These are phyloP conservation scores for Lachancea nothofagi DNA, from an alignment of 805 yeast species.

Conservation along the genomic window DNA sequence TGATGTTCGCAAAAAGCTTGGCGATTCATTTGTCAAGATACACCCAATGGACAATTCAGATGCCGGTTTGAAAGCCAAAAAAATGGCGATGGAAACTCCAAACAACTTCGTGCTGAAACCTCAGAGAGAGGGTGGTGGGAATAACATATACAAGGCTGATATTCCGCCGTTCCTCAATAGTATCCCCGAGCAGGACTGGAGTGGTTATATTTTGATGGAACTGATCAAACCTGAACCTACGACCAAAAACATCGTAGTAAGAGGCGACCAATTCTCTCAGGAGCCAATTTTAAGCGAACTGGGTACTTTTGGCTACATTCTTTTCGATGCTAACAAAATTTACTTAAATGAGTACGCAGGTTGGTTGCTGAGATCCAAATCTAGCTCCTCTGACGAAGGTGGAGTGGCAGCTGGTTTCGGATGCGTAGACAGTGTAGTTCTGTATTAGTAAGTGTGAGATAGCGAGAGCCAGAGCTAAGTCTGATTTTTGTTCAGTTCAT, in stretches of 20 bases:
- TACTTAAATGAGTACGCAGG: slow-evolving; percentile 68
- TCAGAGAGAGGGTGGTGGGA: slow-evolving; percentile 99
- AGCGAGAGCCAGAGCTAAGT: neutral
- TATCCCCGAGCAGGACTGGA: slow-evolving; percentile 70
- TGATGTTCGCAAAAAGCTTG: slow-evolving; percentile 30
- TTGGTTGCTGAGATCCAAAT: slow-evolving; percentile 82
- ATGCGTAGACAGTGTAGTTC: slow-evolving; percentile 79
- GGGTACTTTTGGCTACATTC: slow-evolving; percentile 80
- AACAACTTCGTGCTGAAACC: slow-evolving; percentile 84
- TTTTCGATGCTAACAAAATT: slow-evolving; percentile 65
- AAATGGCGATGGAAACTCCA: slow-evolving; percentile 62
- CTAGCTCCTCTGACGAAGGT: slow-evolving; percentile 86
- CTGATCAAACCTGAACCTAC: slow-evolving; percentile 69
- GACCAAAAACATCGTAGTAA: slow-evolving; percentile 60
- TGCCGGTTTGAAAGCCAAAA: slow-evolving; percentile 56
- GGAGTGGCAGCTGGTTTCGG: slow-evolving; percentile 99
- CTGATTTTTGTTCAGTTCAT: slow-evolving; percentile 27
- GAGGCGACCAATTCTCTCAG: slow-evolving; percentile 54
- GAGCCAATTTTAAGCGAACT: slow-evolving; percentile 85
- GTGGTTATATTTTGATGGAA: slow-evolving; percentile 90
- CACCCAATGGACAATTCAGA: slow-evolving; percentile 75
- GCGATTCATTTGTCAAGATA: slow-evolving; percentile 71
- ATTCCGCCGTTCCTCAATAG: slow-evolving; percentile 67
- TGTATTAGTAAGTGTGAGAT: slow-evolving; percentile 25
- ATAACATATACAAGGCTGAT: slow-evolving; percentile 81